Conservation (phyloP, 495 filamentous ascomycete species). For the Penicillium coffeae region DNA sequence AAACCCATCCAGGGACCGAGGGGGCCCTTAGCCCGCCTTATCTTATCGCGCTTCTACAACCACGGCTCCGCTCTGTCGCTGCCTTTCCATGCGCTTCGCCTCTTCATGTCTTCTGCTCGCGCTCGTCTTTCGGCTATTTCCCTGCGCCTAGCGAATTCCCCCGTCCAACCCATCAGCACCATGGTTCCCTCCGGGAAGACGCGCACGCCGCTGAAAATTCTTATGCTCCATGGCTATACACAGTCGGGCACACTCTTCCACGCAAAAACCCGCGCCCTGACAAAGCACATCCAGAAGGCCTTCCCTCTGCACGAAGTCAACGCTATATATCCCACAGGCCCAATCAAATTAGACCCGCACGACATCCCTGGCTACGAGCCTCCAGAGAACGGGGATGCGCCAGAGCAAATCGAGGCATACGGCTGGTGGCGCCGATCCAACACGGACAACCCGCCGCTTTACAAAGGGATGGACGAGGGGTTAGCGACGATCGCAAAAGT, state of each 20-base stretch:
- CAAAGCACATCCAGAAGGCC: constrained; percentile 72
- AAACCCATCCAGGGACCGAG: constrained; percentile 3
- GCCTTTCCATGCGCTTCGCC: neutral
- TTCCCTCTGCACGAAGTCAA: constrained; percentile 55
- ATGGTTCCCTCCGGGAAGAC: constrained; percentile 19
- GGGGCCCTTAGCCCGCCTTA: constrained; percentile 3
- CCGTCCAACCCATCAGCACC: constrained; percentile 1
- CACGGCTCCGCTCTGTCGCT: neutral
- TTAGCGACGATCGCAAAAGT: constrained; percentile 55
- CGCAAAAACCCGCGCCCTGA: constrained; percentile 81
- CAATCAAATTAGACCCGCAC: constrained; percentile 53
- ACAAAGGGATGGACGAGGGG: constrained; percentile 63
- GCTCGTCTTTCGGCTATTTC: constrained; percentile 1
- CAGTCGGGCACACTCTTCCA: constrained; percentile 86
- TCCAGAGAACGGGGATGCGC: constrained; percentile 29
- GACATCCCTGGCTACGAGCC: constrained; percentile 69
- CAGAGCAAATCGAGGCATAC: constrained; percentile 58
- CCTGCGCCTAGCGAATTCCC: neutral
- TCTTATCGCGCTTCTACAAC: constrained; percentile 9
- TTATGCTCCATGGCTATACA: constrained; percentile 72
- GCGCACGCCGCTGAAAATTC: constrained; percentile 47
- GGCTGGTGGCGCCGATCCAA: constrained; percentile 78
- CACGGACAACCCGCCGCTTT: constrained; percentile 47
- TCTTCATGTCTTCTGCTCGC: neutral
- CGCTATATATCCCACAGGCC: constrained; percentile 51